Evolutionary conservation across 495 filamentous ascomycete genomes (phyloP).

Genomic region (Elasticomyces elasticus): DNA sequence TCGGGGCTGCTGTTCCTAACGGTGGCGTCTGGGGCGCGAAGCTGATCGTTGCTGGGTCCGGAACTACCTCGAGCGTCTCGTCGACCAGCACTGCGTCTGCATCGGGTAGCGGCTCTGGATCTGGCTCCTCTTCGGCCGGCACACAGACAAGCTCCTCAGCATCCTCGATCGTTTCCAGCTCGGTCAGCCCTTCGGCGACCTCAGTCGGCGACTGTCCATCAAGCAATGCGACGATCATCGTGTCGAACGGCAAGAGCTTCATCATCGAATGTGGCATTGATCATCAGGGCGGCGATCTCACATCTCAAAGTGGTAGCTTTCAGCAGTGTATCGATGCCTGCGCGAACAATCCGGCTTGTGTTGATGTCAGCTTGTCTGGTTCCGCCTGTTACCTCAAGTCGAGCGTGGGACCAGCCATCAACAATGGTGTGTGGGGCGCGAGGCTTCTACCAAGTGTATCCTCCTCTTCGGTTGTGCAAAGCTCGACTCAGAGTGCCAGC

Average conservation of each 20-base stretch:
- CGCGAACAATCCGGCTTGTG: slow-evolving; percentile 1
- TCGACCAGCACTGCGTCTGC: not conserved
- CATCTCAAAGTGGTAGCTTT: not conserved
- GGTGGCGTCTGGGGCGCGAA: not conserved
- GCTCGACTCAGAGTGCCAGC: too few relatives aligned
- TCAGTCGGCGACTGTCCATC: not conserved
- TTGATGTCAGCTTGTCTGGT: slow-evolving; percentile 6
- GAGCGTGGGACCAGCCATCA: not conserved
- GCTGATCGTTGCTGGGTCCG: not conserved
- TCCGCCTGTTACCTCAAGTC: slow-evolving; percentile 22
- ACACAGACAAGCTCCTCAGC: too few relatives aligned
- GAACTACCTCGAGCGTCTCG: not conserved
- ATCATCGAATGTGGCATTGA: slow-evolving; percentile 1
- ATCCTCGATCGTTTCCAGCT: too few relatives aligned
- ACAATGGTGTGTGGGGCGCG: slow-evolving; percentile 16
- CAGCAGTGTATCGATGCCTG: slow-evolving; percentile 7
- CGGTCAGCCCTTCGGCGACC: too few relatives aligned
- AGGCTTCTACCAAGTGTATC: not conserved
- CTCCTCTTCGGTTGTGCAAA: not conserved
- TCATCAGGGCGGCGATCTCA: not conserved
- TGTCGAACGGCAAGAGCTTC: not conserved
- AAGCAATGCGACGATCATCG: not conserved
- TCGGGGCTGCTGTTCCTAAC: not conserved
- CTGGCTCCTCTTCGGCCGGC: not conserved
- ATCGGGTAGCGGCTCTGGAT: not conserved